Conservation (phyloP, 106 monocot genomes). For the Xerophyta viscosa region DNA sequence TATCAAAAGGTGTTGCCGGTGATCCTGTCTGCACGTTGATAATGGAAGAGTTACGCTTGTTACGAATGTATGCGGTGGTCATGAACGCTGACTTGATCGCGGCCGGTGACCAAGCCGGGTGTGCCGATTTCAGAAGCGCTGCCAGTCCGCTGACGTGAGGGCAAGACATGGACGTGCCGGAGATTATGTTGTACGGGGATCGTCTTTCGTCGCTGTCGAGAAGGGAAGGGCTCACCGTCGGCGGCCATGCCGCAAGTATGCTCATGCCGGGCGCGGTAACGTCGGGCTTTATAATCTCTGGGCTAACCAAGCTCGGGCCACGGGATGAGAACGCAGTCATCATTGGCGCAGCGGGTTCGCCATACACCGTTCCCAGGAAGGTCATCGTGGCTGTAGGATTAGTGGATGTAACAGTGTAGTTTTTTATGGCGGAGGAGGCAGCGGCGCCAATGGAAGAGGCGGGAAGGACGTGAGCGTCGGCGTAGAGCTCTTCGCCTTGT, state of each 20-base stretch:
- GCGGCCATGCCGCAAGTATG: slow-evolving; percentile 42
- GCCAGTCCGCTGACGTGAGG: slow-evolving; percentile 31
- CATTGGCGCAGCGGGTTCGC: slow-evolving; percentile 13
- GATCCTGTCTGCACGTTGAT: slow-evolving; percentile 1
- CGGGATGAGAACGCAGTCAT: slow-evolving; percentile 37
- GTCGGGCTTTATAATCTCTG: slow-evolving; percentile 38
- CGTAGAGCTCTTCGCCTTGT: slow-evolving; percentile 40
- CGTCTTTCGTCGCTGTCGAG: slow-evolving; percentile 13
- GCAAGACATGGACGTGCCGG: slow-evolving; percentile 34
- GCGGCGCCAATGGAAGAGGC: slow-evolving; percentile 16
- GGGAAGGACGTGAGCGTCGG: slow-evolving; percentile 29
- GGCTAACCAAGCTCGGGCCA: slow-evolving; percentile 23
- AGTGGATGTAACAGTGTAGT: slow-evolving; percentile 7
- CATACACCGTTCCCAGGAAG: slow-evolving; percentile 24
- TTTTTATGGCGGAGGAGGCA: slow-evolving; percentile 8
- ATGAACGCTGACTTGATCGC: slow-evolving; percentile 36
- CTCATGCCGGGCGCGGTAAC: slow-evolving; percentile 31
- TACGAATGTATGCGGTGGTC: slow-evolving; percentile 20
- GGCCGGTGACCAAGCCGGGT: slow-evolving; percentile 27
- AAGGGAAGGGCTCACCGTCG: slow-evolving; percentile 18
- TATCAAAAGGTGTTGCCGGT: slow-evolving; percentile 6
- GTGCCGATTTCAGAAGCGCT: slow-evolving; percentile 14
- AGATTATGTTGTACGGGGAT: slow-evolving; percentile 18
- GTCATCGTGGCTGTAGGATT: slow-evolving; percentile 19
- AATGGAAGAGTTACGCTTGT: slow-evolving; percentile 2